Percentiles rank a stretch among this genome's conserved stretches.
Conservation (phyloP, 2,329 filamentous ascomycete species). For the Coniochaeta sp. region DNA sequence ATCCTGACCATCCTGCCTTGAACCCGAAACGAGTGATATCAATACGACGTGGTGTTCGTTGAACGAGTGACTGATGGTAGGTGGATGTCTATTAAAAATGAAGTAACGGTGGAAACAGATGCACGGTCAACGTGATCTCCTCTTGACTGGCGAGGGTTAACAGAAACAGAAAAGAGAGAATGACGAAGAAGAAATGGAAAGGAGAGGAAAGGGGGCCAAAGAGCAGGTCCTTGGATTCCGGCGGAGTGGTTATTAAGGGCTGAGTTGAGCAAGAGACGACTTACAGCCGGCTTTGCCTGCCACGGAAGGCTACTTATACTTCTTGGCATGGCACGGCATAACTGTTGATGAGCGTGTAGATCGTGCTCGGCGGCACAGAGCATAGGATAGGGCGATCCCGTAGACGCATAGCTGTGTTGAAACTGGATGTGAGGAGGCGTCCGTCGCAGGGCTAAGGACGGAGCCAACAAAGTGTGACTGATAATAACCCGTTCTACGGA, state of each 20-base stretch:
- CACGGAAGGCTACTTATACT: background rate
- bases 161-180: constrained; percentile 1
- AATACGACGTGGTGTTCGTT: background rate
- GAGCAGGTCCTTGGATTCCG: background rate
- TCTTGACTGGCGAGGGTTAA: constrained; percentile 1
- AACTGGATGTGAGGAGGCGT: constrained; percentile 1
- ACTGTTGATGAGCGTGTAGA: background rate
- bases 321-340: constrained; percentile 3
- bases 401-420: constrained; percentile 1
- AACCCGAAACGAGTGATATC: background rate
- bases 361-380: background rate
- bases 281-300: background rate
- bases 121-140: constrained; percentile 4
- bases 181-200: background rate
- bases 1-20: constrained; percentile 2
- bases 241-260: background rate
- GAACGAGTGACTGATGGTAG: background rate
- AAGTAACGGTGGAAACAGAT: background rate
- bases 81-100: background rate
- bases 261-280: background rate
- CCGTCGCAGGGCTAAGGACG: constrained; percentile 1
- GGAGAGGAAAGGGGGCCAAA: background rate
- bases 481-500: background rate
- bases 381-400: constrained; percentile 3
- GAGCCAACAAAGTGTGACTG: background rate